Conservation (phyloP, 2,329 filamentous ascomycete species). For the Cladophialophora immunda region DNA sequence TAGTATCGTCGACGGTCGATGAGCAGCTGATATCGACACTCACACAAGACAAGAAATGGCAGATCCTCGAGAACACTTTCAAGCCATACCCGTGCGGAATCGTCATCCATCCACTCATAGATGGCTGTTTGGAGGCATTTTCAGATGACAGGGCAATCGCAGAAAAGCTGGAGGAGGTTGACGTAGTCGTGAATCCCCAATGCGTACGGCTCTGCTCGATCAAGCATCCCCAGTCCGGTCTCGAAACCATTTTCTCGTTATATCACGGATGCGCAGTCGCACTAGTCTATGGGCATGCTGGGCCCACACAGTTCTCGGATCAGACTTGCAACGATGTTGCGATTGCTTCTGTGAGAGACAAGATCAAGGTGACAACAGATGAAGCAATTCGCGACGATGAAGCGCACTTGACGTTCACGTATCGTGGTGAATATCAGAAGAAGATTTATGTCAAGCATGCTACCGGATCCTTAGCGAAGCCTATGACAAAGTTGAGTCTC, state of each 20-base stretch:
- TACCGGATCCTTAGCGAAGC: constrained; percentile 59
- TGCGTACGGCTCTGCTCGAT: constrained; percentile 63
- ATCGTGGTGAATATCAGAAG: constrained; percentile 38
- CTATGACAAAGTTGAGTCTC: constrained; percentile 46
- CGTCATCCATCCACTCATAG: constrained; percentile 64
- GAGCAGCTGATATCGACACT: constrained; percentile 44
- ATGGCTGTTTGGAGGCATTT: constrained; percentile 59
- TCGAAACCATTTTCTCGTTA: constrained; percentile 65
- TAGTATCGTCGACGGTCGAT: constrained; percentile 56
- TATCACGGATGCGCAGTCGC: constrained; percentile 62
- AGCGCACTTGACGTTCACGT: constrained; percentile 47
- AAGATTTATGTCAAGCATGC: constrained; percentile 59
- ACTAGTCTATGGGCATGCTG: constrained; percentile 60
- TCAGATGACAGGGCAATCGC: constrained; percentile 34
- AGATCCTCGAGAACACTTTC: constrained; percentile 63
- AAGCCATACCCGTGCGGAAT: constrained; percentile 67
- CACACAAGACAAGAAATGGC: constrained; percentile 49
- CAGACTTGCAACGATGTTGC: constrained; percentile 51
- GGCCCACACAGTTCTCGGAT: constrained; percentile 61
- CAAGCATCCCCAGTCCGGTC: constrained; percentile 56
- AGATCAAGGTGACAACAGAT: constrained; percentile 55
- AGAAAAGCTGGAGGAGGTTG: constrained; percentile 49
- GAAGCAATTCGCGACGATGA: constrained; percentile 53
- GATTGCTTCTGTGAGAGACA: constrained; percentile 54
- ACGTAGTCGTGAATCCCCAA: constrained; percentile 59